Evolutionary conservation across 2,329 filamentous ascomycete genomes (phyloP).

Genomic region (Leptographium radiaticola): DNA sequence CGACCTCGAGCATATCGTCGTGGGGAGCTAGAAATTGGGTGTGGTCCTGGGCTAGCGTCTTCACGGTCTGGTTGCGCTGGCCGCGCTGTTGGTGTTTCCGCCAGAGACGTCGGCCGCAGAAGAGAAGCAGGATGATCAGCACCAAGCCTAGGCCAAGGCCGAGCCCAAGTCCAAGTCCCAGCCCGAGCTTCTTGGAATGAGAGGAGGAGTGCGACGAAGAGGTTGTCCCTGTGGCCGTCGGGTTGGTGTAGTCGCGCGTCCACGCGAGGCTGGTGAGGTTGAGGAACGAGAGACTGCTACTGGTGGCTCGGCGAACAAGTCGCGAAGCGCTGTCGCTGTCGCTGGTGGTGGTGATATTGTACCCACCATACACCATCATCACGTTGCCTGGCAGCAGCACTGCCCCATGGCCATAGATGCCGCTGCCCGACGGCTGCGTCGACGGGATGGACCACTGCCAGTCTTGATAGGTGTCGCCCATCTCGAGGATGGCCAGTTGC

Average conservation of each 20-base stretch:
- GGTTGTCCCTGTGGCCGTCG: neutral
- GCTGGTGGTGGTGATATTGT: conserved; percentile 26
- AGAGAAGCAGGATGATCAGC: conserved; percentile 25
- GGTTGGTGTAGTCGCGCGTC: conserved; percentile 36
- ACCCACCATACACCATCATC: conserved; percentile 55
- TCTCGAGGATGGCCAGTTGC: conserved; percentile 63
- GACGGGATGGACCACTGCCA: conserved; percentile 60
- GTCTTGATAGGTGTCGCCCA: conserved; percentile 61
- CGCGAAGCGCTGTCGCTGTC: conserved; percentile 8
- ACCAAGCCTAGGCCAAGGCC: conserved; percentile 52
- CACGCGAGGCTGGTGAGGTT: conserved; percentile 46
- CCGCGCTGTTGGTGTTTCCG: conserved; percentile 23
- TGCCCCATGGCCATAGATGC: conserved; percentile 51
- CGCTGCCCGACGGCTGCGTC: conserved; percentile 29
- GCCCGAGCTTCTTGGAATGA: conserved; percentile 33
- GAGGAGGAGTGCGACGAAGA: conserved; percentile 1
- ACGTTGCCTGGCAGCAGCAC: conserved; percentile 51
- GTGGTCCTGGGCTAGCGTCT: conserved; percentile 35
- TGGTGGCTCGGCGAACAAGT: neutral
- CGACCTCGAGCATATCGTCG: conserved; percentile 34
- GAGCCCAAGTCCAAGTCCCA: conserved; percentile 43
- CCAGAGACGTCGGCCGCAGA: conserved; percentile 36
- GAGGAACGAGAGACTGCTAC: conserved; percentile 27
- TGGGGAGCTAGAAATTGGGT: conserved; percentile 28
- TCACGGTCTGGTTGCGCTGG: conserved; percentile 31